These are phyloP conservation scores for Austroboletus festivus DNA, from an alignment of 768 basidiomycete genomes.

Conservation along the genomic window DNA sequence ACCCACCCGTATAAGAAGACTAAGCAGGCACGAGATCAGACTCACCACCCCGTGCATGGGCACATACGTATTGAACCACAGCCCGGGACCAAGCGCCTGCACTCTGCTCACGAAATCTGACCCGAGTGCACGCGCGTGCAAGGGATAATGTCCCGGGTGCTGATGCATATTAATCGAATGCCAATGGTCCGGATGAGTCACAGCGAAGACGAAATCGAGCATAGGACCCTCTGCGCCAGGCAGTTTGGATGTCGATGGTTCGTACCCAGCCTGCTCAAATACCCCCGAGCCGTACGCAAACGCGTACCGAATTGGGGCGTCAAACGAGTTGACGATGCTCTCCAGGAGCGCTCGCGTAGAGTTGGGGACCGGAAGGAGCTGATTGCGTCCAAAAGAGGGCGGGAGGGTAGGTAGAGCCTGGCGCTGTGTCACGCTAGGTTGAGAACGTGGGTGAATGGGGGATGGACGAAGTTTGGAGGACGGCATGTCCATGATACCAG, in stretches of 20 bases:
- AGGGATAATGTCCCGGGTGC: constrained; percentile 86
- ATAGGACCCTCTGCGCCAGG: constrained; percentile 60
- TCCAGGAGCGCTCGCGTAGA: constrained; percentile 79
- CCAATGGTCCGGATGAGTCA: constrained; percentile 89
- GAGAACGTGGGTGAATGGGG: constrained; percentile 43
- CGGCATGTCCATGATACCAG: constrained; percentile 20
- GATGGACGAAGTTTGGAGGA: constrained; percentile 29
- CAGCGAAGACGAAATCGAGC: constrained; percentile 97
- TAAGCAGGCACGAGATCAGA: constrained; percentile 16
- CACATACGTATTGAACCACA: constrained; percentile 96
- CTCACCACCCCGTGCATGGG: constrained; percentile 81
- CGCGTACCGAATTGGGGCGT: constrained; percentile 92
- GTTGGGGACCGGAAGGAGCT: constrained; percentile 74
- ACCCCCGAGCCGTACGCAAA: constrained; percentile 98
- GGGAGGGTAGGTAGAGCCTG: constrained; percentile 55
- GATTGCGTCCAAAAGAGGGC: constrained; percentile 74
- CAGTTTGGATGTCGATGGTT: constrained; percentile 25
- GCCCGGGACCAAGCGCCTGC: constrained; percentile 74
- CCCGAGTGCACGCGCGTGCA: constrained; percentile 83
- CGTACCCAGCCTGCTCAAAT: constrained; percentile 87
- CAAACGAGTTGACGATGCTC: constrained; percentile 73
- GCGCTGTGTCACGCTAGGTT: constrained; percentile 29
- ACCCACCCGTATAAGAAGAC: too few relatives aligned
- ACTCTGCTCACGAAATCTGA: constrained; percentile 76
- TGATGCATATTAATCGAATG: constrained; percentile 95